Conservation (phyloP, 1,139 yeast species). For the Yamadazyma conglobata region DNA sequence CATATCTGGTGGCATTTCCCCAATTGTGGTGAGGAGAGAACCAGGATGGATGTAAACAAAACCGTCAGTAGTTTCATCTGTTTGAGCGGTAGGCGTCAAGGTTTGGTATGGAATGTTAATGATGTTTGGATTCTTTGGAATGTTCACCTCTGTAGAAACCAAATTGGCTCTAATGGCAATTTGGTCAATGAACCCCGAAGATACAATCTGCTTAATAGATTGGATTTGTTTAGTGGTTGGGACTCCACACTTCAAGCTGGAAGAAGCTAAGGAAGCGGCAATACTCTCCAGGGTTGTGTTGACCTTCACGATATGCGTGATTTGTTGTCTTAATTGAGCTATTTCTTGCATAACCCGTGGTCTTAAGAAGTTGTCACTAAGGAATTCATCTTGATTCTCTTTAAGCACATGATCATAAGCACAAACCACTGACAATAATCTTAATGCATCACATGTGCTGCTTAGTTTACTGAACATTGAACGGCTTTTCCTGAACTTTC, state of each 20-base stretch:
- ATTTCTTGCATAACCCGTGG: constrained; percentile 83
- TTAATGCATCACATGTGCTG: constrained; percentile 68
- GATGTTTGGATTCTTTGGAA: constrained; percentile 57
- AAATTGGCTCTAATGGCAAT: constrained; percentile 82
- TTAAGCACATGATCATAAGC: constrained; percentile 75
- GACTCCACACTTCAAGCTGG: constrained; percentile 55
- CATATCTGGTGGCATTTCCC: constrained; percentile 71
- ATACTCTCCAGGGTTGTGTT: constrained; percentile 57
- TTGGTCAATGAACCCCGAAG: constrained; percentile 92
- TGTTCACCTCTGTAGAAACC: constrained; percentile 60
- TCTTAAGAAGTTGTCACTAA: constrained; percentile 59
- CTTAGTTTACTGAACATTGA: constrained; percentile 66
- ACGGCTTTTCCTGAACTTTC: constrained; percentile 53
- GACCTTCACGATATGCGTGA: constrained; percentile 67
- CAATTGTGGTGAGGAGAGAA: constrained; percentile 54
- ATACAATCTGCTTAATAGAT: constrained; percentile 84
- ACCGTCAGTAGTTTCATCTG: constrained; percentile 39
- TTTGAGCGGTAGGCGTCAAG: constrained; percentile 50
- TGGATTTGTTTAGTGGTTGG: constrained; percentile 70
- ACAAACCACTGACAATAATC: constrained; percentile 78
- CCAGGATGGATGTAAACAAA: constrained; percentile 74
- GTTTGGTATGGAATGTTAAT: constrained; percentile 73
- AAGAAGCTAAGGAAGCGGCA: constrained; percentile 40
- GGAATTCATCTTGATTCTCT: constrained; percentile 45
- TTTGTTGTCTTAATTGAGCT: constrained; percentile 71